A percentile compares a stretch with the other conserved stretches of the same genome.
Conservation (phyloP, 1,284 basidiomycete species). For the Leccinum idahoense region DNA sequence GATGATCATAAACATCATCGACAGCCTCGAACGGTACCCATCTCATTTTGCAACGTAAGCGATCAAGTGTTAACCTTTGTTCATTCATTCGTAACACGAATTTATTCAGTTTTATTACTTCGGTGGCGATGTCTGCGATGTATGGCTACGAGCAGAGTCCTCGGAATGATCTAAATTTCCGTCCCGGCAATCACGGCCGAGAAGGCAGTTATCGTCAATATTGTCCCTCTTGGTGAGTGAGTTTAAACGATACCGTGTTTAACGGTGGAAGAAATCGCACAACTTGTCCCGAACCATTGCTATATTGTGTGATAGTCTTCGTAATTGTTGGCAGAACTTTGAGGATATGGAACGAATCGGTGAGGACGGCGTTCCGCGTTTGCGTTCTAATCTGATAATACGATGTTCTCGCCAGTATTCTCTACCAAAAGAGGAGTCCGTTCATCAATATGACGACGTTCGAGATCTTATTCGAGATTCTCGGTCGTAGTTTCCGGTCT, state of each 20-base stretch:
- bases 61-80: neutral
- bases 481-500: slow-evolving; percentile 78
- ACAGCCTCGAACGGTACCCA: neutral
- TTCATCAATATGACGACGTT: slow-evolving; percentile 75
- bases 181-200: neutral
- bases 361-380: slow-evolving; percentile 35
- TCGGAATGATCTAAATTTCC: neutral
- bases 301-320: slow-evolving; percentile 73
- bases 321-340: slow-evolving; percentile 86
- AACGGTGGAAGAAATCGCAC: slow-evolving; percentile 50
- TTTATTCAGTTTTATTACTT: neutral
- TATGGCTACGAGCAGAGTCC: neutral
- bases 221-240: neutral
- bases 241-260: neutral
- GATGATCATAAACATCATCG: neutral
- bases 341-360: slow-evolving; percentile 87
- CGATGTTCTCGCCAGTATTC: slow-evolving; percentile 75
- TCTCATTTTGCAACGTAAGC: neutral
- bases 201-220: neutral
- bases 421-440: slow-evolving; percentile 63
- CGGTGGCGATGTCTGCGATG: neutral
- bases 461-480: slow-evolving; percentile 75
- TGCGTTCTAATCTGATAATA: slow-evolving; percentile 36
- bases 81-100: neutral
- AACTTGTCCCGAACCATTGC: slow-evolving; percentile 70